Conservation (phyloP, 2,329 filamentous ascomycete genomes). For the Aspergillus sojae region DNA sequence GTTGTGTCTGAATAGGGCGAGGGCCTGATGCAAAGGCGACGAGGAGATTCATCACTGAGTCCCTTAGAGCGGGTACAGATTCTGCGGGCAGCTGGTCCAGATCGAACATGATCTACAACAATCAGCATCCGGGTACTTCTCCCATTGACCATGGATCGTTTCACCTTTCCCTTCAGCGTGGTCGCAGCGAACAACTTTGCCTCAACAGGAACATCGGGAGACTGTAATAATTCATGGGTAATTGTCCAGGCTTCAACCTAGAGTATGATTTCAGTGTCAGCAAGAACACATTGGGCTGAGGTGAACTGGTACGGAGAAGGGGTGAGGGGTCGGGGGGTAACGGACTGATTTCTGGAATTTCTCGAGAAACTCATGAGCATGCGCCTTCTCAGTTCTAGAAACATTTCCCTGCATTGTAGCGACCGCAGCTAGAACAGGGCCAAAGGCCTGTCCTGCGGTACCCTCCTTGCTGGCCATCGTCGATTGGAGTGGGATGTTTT, state of each 20-base stretch:
- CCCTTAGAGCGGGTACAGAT: constrained; percentile 75
- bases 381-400: constrained; percentile 79
- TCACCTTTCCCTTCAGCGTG: constrained; percentile 95
- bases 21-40: constrained; percentile 80
- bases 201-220: constrained; percentile 72
- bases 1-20: constrained; percentile 81
- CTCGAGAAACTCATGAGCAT: constrained; percentile 88
- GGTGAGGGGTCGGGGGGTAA: constrained; percentile 31
- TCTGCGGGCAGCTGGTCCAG: constrained; percentile 80
- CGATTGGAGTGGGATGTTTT: constrained; percentile 31
- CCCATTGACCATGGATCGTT: constrained; percentile 21
- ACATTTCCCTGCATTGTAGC: constrained; percentile 86
- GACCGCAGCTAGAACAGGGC: constrained; percentile 84
- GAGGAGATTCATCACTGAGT: constrained; percentile 79
- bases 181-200: constrained; percentile 95
- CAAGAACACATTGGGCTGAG: not conserved
- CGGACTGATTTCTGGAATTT: constrained; percentile 97
- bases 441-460: constrained; percentile 69
- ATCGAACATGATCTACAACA: constrained; percentile 86
- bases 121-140: constrained; percentile 26
- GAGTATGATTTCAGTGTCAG: constrained; percentile 10
- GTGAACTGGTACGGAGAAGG: not conserved
- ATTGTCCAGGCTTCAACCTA: constrained; percentile 90
- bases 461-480: constrained; percentile 70
- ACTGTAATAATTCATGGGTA: constrained; percentile 83